Conservation (phyloP, 129 eudicot species). For the Scalesia atractyloides region DNA sequence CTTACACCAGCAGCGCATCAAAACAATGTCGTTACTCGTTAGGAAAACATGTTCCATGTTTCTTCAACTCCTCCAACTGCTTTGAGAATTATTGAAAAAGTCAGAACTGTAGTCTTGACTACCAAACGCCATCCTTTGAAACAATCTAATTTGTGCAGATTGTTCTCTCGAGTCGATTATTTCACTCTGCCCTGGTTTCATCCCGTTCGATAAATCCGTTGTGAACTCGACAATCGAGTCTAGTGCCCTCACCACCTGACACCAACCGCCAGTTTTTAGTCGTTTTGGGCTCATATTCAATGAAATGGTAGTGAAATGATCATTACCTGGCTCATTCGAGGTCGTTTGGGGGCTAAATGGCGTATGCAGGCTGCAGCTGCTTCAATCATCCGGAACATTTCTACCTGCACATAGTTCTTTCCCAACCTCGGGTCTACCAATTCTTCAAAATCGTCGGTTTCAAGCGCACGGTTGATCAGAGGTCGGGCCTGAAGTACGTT, state of each 20-base stretch:
- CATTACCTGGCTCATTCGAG: conserved; percentile 86
- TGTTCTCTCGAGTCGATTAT: conserved; percentile 65
- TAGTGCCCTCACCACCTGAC: conserved; percentile 87
- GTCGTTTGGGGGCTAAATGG: conserved; percentile 81
- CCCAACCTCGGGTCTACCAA: conserved; percentile 75
- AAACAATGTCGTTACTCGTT: conserved; percentile 4
- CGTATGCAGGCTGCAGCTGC: conserved; percentile 98
- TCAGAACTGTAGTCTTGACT: conserved; percentile 79
- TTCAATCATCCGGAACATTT: conserved; percentile 87
- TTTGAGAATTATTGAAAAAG: conserved; percentile 47
- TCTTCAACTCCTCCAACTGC: conserved; percentile 55
- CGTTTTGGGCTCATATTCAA: neutral
- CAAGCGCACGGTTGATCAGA: conserved; percentile 60
- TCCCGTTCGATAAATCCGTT: conserved; percentile 69
- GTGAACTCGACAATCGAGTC: conserved; percentile 63
- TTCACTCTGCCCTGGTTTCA: conserved; percentile 83
- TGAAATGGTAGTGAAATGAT: neutral
- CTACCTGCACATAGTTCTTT: conserved; percentile 55
- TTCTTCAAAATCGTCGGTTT: conserved; percentile 54
- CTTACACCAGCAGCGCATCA: neutral
- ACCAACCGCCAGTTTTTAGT: neutral
- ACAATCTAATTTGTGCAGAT: conserved; percentile 79
- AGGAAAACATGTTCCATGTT: conserved; percentile 2
- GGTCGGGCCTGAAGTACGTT: conserved; percentile 72
- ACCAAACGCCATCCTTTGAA: conserved; percentile 90